Conservation (phyloP, 2,329 filamentous ascomycete species). For the Ophiostoma australiae region DNA sequence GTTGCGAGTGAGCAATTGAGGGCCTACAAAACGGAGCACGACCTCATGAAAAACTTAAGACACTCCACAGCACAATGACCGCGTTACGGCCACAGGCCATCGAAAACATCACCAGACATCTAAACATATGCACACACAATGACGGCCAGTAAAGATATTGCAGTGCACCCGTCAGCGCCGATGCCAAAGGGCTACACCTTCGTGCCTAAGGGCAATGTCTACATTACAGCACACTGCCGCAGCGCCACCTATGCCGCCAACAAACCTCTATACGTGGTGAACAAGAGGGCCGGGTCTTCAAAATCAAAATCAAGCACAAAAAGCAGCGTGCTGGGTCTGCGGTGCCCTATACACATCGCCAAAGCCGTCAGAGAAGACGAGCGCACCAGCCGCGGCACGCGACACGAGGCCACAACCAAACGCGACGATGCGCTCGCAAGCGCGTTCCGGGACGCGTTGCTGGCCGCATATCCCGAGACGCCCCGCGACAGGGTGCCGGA, state of each 20-base stretch:
- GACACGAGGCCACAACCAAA: constrained; percentile 34
- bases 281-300: not conserved
- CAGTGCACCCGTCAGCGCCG: constrained; percentile 27
- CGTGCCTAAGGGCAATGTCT: constrained; percentile 41
- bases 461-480: constrained; percentile 39
- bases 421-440: constrained; percentile 36
- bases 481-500: constrained; percentile 35
- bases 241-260: constrained; percentile 35
- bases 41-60: not conserved
- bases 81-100: not conserved
- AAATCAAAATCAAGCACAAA: constrained; percentile 13
- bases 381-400: constrained; percentile 32
- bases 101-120: not conserved
- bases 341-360: constrained; percentile 37
- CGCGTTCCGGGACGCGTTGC: constrained; percentile 36
- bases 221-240: constrained; percentile 41
- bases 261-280: constrained; percentile 38
- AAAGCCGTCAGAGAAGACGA: constrained; percentile 33
- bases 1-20: not conserved
- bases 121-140: not conserved
- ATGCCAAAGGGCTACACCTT: constrained; percentile 41
- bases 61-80: not conserved
- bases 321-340: constrained; percentile 35
- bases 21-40: not conserved
- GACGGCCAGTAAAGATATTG: constrained; percentile 26